A percentile compares a stretch with the other conserved stretches of the same genome.
phyloP scores from a whole-genome alignment of 495 filamentous ascomycete genomes.

The Penicillium dipodomyicola region DNA sequence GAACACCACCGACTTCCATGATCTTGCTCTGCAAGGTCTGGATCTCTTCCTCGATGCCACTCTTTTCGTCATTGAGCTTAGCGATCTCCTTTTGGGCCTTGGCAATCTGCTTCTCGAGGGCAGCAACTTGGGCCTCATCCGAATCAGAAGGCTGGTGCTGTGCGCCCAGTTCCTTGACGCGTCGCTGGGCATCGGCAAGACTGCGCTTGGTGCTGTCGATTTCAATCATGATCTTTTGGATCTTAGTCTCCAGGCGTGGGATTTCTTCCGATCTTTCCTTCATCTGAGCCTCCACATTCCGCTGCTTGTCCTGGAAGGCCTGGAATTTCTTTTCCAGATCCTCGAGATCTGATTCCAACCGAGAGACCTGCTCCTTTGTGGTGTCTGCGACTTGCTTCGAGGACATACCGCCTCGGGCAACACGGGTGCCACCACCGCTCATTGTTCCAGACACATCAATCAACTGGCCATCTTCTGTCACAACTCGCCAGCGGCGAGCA shows the following conservation, averaged over 20 bases:
- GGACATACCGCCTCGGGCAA: constrained; percentile 90
- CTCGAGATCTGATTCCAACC: constrained; percentile 84
- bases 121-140: constrained; percentile 66
- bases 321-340: constrained; percentile 75
- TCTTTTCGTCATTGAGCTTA: constrained; percentile 74
- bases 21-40: constrained; percentile 90
- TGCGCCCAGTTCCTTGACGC: constrained; percentile 75
- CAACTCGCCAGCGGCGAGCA: constrained; percentile 87
- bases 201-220: constrained; percentile 83
- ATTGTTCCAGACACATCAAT: constrained; percentile 98
- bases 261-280: constrained; percentile 75
- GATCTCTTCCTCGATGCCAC: constrained; percentile 86
- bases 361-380: constrained; percentile 80
- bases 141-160: constrained; percentile 76
- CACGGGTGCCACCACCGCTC: constrained; percentile 90
- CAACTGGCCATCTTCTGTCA: constrained; percentile 89
- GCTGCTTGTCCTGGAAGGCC: constrained; percentile 74
- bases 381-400: constrained; percentile 85
- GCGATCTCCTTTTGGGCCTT: constrained; percentile 69
- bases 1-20: constrained; percentile 95
- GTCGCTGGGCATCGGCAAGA: constrained; percentile 75
- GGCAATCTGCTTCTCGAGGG: constrained; percentile 71
- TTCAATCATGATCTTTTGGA: constrained; percentile 89
- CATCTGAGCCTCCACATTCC: constrained; percentile 69
- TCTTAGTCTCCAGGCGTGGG: constrained; percentile 80